A percentile compares a stretch with the other conserved stretches of the same genome.
Evolutionary conservation across 345 rosid genomes (phyloP).

Genomic region (Populus euphratica): DNA sequence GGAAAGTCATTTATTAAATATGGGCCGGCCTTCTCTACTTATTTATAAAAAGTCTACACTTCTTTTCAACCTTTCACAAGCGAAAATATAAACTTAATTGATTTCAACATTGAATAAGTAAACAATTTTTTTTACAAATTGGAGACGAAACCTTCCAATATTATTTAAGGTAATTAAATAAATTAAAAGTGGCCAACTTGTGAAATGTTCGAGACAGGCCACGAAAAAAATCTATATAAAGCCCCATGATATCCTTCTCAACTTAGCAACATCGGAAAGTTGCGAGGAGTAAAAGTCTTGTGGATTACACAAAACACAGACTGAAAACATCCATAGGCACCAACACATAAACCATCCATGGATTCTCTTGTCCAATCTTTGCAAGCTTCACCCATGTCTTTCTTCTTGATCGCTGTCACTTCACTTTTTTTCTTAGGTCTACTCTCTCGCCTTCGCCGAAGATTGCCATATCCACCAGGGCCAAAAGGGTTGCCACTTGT

Average conservation of each 20-base stretch:
- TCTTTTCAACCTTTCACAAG: neutral
- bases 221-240: constrained; percentile 26
- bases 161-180: neutral
- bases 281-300: constrained; percentile 5
- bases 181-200: neutral
- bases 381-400: neutral
- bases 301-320: neutral
- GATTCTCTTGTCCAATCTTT: constrained; percentile 16
- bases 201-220: neutral
- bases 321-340: neutral
- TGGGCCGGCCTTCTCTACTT: neutral
- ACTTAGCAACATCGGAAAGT: constrained; percentile 26
- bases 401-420: constrained; percentile 34
- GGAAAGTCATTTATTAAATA: no score
- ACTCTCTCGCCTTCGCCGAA: constrained; percentile 33
- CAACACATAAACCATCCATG: constrained; percentile 5
- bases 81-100: neutral
- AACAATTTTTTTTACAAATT: neutral
- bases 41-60: neutral
- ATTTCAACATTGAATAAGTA: neutral
- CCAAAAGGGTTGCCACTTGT: constrained; percentile 80
- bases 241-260: neutral
- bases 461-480: constrained; percentile 73
- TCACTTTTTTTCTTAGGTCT: constrained; percentile 41
- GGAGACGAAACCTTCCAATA: neutral